Conservation (phyloP, 2,329 filamentous ascomycete species). For the Penicillium sp. region DNA sequence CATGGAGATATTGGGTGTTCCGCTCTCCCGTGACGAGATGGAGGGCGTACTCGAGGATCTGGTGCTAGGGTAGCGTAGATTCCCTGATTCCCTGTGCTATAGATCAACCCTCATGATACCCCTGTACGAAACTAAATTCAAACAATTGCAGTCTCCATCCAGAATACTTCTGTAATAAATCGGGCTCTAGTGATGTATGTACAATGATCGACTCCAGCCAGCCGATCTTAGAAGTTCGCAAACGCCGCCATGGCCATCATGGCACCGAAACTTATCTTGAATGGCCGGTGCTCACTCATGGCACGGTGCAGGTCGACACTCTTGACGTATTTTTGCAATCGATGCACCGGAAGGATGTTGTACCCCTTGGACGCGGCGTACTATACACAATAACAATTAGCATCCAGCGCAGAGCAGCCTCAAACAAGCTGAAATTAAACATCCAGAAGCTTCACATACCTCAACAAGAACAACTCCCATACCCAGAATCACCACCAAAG, state of each 20-base stretch:
- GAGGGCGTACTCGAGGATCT: constrained; percentile 84
- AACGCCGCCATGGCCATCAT: constrained; percentile 50
- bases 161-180: background rate
- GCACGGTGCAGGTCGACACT: constrained; percentile 40
- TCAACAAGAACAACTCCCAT: constrained; percentile 47
- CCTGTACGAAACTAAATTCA: constrained; percentile 20
- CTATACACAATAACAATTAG: constrained; percentile 23
- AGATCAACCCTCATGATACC: constrained; percentile 36
- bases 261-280: constrained; percentile 49
- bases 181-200: constrained; percentile 7
- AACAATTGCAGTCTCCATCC: constrained; percentile 10
- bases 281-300: constrained; percentile 43
- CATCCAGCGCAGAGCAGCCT: too few species aligned
- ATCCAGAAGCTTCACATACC: constrained; percentile 31
- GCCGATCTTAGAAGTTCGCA: constrained; percentile 39
- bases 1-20: constrained; percentile 80
- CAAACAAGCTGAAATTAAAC: background rate
- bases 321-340: constrained; percentile 45
- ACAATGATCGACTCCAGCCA: constrained; percentile 4
- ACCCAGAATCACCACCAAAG: constrained; percentile 46
- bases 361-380: constrained; percentile 50
- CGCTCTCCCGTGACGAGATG: constrained; percentile 83
- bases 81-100: constrained; percentile 14
- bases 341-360: constrained; percentile 44
- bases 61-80: constrained; percentile 35